Evolutionary conservation across 148 eudicot species (phyloP).

Genomic region (Cornus controversa): DNA sequence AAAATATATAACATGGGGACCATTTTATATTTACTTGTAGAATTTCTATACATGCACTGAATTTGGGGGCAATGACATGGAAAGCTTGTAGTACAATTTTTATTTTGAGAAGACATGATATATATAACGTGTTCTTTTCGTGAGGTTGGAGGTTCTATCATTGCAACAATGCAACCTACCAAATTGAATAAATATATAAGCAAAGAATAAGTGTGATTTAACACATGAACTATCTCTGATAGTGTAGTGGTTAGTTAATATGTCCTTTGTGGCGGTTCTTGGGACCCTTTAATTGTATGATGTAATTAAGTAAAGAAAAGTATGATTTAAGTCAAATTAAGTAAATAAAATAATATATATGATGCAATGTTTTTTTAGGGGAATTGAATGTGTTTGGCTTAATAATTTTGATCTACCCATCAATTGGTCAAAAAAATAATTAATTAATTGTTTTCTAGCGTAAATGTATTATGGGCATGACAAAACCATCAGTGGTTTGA

Average conservation of each 20-base stretch:
- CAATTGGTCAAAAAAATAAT: too few species aligned
- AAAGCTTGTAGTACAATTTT: background rate
- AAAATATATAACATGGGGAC: background rate
- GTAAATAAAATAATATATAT: too few species aligned
- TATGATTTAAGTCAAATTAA: too few species aligned
- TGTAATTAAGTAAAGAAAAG: too few species aligned
- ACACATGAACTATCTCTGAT: background rate
- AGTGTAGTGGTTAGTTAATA: slow-evolving; percentile 8
- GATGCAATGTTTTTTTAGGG: too few species aligned
- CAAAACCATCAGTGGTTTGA: too few species aligned
- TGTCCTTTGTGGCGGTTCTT: slow-evolving; percentile 10
- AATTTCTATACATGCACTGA: too few species aligned
- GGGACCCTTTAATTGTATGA: background rate
- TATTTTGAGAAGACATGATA: background rate
- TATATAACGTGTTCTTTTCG: background rate
- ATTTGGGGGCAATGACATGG: background rate
- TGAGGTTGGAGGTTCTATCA: slow-evolving; percentile 12
- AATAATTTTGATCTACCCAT: too few species aligned
- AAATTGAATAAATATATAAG: background rate
- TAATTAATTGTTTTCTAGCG: too few species aligned
- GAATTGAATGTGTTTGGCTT: too few species aligned
- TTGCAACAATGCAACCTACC: slow-evolving; percentile 6
- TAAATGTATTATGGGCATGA: too few species aligned
- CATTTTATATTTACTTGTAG: too few species aligned
- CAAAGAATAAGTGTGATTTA: background rate